phyloP scores from a whole-genome alignment of 495 filamentous ascomycete species.

The Neurospora sp. region DNA sequence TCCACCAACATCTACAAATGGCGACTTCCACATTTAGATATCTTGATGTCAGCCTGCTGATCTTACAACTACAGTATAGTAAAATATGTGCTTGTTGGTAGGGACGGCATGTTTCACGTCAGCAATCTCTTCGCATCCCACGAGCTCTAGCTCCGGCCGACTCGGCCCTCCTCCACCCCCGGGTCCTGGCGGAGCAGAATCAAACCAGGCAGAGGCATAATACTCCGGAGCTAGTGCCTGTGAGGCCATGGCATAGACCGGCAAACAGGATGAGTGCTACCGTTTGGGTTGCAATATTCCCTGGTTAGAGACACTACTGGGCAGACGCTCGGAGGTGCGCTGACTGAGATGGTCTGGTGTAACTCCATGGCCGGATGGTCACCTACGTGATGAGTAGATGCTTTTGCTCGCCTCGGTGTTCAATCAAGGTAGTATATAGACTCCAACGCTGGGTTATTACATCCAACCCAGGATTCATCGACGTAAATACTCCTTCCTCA shows the following conservation, averaged over 20 bases:
- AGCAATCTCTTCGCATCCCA: not conserved
- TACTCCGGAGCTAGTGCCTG: not conserved
- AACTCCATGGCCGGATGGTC: not conserved
- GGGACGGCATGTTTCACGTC: not conserved
- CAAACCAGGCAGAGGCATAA: not conserved
- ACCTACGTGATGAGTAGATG: not conserved
- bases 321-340: not conserved
- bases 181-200: not conserved
- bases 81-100: not conserved
- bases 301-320: not conserved
- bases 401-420: not conserved
- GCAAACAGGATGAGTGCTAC: not conserved
- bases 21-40: not conserved
- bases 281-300: not conserved
- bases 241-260: not conserved
- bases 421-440: not conserved
- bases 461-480: not conserved
- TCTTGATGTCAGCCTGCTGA: not conserved
- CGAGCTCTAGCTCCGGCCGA: not conserved
- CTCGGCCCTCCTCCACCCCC: not conserved
- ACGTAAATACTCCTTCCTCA: not conserved
- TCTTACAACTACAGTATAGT: not conserved
- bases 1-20: not conserved
- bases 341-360: not conserved
- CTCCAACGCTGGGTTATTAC: not conserved